These are phyloP conservation scores for Pythium coloratum DNA, from an alignment of 352 stramenopile species.

Conservation along the genomic window DNA sequence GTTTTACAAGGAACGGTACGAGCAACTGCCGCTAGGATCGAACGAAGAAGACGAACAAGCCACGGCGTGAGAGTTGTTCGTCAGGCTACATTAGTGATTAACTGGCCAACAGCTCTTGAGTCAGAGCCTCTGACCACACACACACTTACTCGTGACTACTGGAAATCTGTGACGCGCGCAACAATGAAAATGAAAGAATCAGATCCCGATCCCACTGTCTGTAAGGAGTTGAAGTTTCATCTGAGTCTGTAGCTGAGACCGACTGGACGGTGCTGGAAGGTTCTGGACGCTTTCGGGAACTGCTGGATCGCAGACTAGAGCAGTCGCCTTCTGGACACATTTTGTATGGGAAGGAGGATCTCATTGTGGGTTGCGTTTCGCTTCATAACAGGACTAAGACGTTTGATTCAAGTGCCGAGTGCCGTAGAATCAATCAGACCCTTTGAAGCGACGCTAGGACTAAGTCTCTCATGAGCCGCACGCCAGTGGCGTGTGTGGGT, in stretches of 20 bases:
- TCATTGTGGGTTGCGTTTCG: background rate
- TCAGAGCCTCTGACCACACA: background rate
- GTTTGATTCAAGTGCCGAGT: no score
- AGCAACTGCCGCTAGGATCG: background rate
- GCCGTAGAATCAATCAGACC: no score
- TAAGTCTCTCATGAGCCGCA: background rate
- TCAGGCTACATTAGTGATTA: background rate
- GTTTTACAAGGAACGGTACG: conserved; percentile 19
- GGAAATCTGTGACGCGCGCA: conserved; percentile 9
- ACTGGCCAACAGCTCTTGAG: background rate
- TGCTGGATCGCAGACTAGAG: conserved; percentile 3
- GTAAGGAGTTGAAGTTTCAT: background rate
- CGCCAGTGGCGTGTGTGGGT: background rate
- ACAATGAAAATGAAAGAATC: background rate
- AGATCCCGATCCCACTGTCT: background rate
- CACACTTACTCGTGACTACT: no score
- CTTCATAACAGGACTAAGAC: background rate
- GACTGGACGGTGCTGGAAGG: conserved; percentile 2
- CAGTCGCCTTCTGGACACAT: background rate
- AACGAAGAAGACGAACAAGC: background rate
- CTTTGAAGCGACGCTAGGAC: background rate
- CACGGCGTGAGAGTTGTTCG: background rate
- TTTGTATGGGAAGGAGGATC: background rate
- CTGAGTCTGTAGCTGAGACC: conserved; percentile 3
- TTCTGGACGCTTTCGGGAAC: conserved; percentile 14